Percentiles rank a stretch among this genome's conserved stretches.
Conservation (phyloP, 78 protist genomes). For the Mastigamoeba balamuthi region DNA sequence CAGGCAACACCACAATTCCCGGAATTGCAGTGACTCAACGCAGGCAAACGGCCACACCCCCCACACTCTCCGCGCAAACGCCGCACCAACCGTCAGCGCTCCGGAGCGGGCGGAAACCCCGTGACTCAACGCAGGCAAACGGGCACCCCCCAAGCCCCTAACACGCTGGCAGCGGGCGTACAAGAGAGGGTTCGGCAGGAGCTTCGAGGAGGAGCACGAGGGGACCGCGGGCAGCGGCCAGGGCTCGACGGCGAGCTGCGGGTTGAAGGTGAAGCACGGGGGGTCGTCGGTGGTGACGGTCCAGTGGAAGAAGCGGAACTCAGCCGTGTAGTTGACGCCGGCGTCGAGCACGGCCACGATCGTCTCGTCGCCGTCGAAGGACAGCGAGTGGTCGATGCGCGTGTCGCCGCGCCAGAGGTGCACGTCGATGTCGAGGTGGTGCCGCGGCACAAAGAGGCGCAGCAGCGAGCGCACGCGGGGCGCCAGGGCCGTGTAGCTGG, state of each 20-base stretch:
- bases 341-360: neutral
- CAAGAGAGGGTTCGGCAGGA: neutral
- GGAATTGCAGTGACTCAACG: too few relatives aligned
- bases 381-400: neutral
- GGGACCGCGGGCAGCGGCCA: slow-evolving; percentile 7
- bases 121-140: too few relatives aligned
- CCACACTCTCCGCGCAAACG: too few relatives aligned
- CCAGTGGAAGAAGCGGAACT: neutral
- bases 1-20: too few relatives aligned
- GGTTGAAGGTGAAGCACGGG: neutral
- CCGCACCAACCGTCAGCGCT: too few relatives aligned
- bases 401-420: slow-evolving; percentile 2
- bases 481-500: neutral
- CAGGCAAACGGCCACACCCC: too few relatives aligned
- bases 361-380: slow-evolving; percentile 11
- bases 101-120: too few relatives aligned
- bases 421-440: slow-evolving; percentile 13
- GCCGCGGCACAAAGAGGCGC: slow-evolving; percentile 1
- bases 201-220: neutral
- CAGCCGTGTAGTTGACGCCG: neutral
- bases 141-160: too few relatives aligned
- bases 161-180: too few relatives aligned
- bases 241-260: slow-evolving; percentile 11
- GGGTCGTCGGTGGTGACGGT: neutral
- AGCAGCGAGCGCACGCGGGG: neutral